These are phyloP conservation scores for Pseudopithomyces maydicus DNA, from an alignment of 2,329 filamentous ascomycete species.

Conservation along the genomic window DNA sequence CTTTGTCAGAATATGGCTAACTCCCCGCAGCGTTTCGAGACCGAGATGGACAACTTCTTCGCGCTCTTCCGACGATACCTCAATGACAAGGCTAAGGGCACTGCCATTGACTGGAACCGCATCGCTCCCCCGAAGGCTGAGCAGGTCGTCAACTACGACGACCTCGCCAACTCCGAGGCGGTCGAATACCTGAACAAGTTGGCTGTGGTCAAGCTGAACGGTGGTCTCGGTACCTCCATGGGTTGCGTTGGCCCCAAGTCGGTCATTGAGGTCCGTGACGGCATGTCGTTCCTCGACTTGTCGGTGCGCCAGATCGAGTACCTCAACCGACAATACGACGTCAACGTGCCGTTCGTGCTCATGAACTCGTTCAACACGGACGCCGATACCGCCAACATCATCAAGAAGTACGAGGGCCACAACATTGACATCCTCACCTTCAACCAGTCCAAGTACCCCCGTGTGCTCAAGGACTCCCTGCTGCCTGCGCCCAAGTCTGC, in stretches of 20 bases:
- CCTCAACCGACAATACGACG: slow-evolving; percentile 96
- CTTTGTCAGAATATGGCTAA: slow-evolving; percentile 14
- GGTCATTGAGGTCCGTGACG: slow-evolving; percentile 98
- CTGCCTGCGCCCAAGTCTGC: slow-evolving; percentile 91
- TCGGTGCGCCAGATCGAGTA: slow-evolving; percentile 99
- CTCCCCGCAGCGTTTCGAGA: slow-evolving; percentile 79
- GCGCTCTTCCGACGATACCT: slow-evolving; percentile 97
- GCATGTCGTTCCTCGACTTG: slow-evolving; percentile 99
- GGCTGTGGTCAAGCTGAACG: slow-evolving; percentile 98
- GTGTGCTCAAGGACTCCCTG: slow-evolving; percentile 97
- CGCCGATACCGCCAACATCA: slow-evolving; percentile 95
- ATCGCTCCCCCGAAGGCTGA: slow-evolving; percentile 91
- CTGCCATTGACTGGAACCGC: slow-evolving; percentile 92
- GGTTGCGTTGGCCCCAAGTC: slow-evolving; percentile 99
- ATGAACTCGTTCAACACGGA: slow-evolving; percentile 99
- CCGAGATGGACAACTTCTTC: slow-evolving; percentile 99
- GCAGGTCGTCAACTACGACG: slow-evolving; percentile 94
- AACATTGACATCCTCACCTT: slow-evolving; percentile 99
- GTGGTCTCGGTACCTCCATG: slow-evolving; percentile 99
- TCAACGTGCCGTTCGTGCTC: slow-evolving; percentile 96
- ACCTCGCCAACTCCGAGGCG: slow-evolving; percentile 85
- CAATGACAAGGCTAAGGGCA: slow-evolving; percentile 99
- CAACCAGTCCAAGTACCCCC: slow-evolving; percentile 98
- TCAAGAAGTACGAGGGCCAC: slow-evolving; percentile 99
- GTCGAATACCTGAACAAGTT: slow-evolving; percentile 96